Evolutionary conservation across 257 asterid genomes (phyloP).

Genomic region (Nicotiana sylvestris): DNA sequence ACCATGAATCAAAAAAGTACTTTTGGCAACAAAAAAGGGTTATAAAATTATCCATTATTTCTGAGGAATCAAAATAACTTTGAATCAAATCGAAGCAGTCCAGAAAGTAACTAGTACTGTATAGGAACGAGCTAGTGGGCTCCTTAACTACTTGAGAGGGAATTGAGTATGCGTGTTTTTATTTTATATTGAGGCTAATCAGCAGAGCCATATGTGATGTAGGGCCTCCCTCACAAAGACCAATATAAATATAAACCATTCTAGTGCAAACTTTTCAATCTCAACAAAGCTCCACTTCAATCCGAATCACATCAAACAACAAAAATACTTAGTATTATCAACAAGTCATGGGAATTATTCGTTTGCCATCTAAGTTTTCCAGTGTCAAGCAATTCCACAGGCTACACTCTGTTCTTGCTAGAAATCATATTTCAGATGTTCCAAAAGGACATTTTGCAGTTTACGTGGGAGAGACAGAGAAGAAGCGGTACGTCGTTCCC

Average conservation of each 20-base stretch:
- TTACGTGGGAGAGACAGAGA: conserved; percentile 13
- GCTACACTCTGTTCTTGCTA: conserved; percentile 7
- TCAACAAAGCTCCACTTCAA: neutral
- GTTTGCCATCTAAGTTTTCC: conserved; percentile 19
- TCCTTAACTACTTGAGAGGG: neutral
- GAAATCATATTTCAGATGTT: conserved; percentile 6
- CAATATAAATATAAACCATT: conserved; percentile 5
- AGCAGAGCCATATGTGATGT: conserved; percentile 20
- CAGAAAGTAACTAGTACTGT: neutral
- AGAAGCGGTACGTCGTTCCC: conserved; percentile 14
- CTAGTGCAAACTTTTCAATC: neutral
- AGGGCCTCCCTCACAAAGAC: conserved; percentile 10
- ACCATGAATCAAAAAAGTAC: rapidly evolving
- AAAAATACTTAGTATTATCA: too few relatives aligned
- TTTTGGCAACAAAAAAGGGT: too few relatives aligned
- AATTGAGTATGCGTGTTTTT: neutral
- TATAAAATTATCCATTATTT: too few relatives aligned
- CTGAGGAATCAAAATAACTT: too few relatives aligned
- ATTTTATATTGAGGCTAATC: neutral
- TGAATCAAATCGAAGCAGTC: too few relatives aligned
- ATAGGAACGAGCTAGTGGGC: neutral
- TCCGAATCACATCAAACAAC: neutral
- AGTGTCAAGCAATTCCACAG: conserved; percentile 23
- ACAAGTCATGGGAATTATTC: conserved; percentile 27
- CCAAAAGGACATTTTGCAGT: conserved; percentile 17